A percentile compares a stretch with the other conserved stretches of the same genome.
Evolutionary conservation across 169 alveolate genomes (phyloP).

Genomic region (Cryptosporidium bovis): DNA sequence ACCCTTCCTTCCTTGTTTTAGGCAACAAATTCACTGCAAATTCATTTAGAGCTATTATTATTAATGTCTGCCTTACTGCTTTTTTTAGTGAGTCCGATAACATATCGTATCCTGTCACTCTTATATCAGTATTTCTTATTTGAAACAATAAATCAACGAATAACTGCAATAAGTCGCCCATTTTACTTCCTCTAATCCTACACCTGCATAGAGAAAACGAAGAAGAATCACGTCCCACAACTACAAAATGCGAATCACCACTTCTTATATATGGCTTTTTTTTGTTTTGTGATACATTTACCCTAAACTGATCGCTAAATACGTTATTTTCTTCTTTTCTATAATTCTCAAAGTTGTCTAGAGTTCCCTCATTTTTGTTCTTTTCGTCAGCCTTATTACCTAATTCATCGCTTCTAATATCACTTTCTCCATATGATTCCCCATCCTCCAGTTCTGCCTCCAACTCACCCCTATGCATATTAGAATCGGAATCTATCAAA

Average conservation of each 20-base stretch:
- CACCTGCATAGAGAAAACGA: slow-evolving; percentile 57
- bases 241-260: slow-evolving; percentile 31
- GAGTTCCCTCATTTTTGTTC: not conserved
- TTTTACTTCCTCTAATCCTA: slow-evolving; percentile 34
- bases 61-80: slow-evolving; percentile 60
- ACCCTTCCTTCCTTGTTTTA: slow-evolving; percentile 58
- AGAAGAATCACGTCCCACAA: slow-evolving; percentile 59
- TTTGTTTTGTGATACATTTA: not conserved
- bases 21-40: slow-evolving; percentile 58
- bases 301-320: no score
- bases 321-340: no score
- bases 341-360: not conserved
- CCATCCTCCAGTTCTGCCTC: not conserved
- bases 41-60: slow-evolving; percentile 52
- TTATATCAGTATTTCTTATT: slow-evolving; percentile 36
- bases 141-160: slow-evolving; percentile 54
- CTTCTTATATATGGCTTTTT: slow-evolving; percentile 14
- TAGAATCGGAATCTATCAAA: slow-evolving; percentile 17
- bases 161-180: slow-evolving; percentile 25
- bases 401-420: not conserved
- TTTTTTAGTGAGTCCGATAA: slow-evolving; percentile 61
- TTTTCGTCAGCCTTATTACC: not conserved
- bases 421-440: not conserved
- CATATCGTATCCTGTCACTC: slow-evolving; percentile 41
- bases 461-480: slow-evolving; percentile 15